Base-by-base conservation (phyloP, 2,329 filamentous ascomycete genomes). In the Verticillium alfalfae region DNA sequence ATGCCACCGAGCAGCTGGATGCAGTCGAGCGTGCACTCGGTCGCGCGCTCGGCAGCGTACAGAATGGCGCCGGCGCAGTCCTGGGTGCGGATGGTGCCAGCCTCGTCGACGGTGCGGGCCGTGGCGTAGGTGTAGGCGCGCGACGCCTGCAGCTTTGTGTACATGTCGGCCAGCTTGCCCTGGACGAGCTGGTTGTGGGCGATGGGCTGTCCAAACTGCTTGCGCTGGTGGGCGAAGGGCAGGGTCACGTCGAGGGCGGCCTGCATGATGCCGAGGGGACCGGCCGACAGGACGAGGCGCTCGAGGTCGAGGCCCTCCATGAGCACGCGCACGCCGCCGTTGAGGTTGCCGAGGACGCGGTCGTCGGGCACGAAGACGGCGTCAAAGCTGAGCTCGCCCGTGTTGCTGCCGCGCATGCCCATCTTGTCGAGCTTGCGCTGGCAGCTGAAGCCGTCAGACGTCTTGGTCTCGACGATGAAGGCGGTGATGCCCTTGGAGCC, bases 271-370 rank as follows among this genome's bases (percentile, higher is more conserved):
- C 94, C 95, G 7, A 99, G 77, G 0, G 95, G 93, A 0, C 95
- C 95, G 18, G 94, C 91, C 69, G 89, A 93, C 57, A 99, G 86
- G 1, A 99, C 94, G 3, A 99, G 84, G 13, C 95, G 86, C 77
- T 99, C 95, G 38, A 99, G 85, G 72, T 99, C 95, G 4, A 99
- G 84, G 1, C 95, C 95, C 72, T 97, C 91, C 95, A 99, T 98
- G 38, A 99, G 82, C 4, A 99, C 94, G 65, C 86, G 87, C 34
- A 96, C 93, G 65, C 95, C 95, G 59, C 84, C 86, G 78, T 97
- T 90, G 62, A 96, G 71, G 45, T 84, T 75, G 36, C 95, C 95
- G 1, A 99, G 84, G 0, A 97, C 77, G 73, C 96, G 92, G 69
- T 90, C 89, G 9, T 81, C 78, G 3, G 95, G 93, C 7, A 98